Base-by-base conservation (phyloP, 2,329 filamentous ascomycete genomes). In the Conoideocrella luteorostrata region DNA sequence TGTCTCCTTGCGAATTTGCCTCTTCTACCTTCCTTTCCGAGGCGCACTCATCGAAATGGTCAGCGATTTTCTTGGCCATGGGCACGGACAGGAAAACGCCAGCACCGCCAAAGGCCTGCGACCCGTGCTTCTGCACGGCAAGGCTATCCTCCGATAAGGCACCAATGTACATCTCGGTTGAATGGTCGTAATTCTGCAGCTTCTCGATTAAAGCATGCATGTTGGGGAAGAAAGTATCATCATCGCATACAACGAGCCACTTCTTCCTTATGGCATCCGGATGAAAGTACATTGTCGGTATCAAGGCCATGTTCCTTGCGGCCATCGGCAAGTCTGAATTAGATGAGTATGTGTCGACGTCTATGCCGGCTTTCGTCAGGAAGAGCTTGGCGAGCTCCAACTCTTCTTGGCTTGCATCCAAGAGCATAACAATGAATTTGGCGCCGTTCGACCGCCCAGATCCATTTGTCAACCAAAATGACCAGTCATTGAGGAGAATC, bases 141-240 rank as follows among this genome's bases (percentile, higher is more conserved):
- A 73, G 71, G 18, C 77, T 67, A 52, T 80, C 77, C 56, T 82
- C 78, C 0, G 78, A 80, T 12, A 82, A 57, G 5, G 75, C 76
- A 29, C 78, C 78, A 36, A 82, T 68, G 55, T 82, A 82, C 52
- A 77, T 68, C 47, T 71, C 67, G 39, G 68, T 60, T 2, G 59
- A 64, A 45, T 72, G 60, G 52, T 82, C 73, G 53, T 73, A 77
- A 4, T 66, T 59, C n/a, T 62, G 62, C 23, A 82, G 65, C 38
- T 67, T 70, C 39, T 73, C 63, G 2, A 72, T 65, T 10, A 82
- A 60, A 10, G 63, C 68, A 44, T 77, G 64, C 56, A 80, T 77
- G 45, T 72, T 78, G 6, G 74, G 70, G 63, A 82, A 82, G 56
- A 80, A 82, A 3, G 78, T 82, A 49, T 82, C 78, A 49, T 82